Percentiles rank a stretch among this genome's conserved stretches.
These are phyloP conservation scores for Pichia kluyveri DNA, from an alignment of 805 yeast species.

Conservation along the genomic window DNA sequence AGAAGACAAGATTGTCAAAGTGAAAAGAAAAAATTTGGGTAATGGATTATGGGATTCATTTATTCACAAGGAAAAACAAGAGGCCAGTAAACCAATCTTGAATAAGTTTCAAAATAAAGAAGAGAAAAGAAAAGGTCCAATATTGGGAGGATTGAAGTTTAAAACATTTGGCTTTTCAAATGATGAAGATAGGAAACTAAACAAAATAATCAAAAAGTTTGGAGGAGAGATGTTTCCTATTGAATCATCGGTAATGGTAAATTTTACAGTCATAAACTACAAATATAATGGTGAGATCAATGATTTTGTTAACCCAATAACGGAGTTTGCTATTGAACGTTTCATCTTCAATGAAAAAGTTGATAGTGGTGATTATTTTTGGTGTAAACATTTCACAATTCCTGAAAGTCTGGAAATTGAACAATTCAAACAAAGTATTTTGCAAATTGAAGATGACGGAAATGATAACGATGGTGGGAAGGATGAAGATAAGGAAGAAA, in stretches of 20 bases:
- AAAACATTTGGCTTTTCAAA: slow-evolving; percentile 13
- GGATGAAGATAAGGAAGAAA: too few relatives aligned
- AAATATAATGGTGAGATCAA: slow-evolving; percentile 2
- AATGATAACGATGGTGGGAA: too few relatives aligned
- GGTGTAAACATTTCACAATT: slow-evolving; percentile 18
- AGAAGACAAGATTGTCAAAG: slow-evolving; percentile 18
- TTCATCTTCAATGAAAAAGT: slow-evolving; percentile 16
- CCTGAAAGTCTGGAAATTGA: neutral
- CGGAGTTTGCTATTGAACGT: slow-evolving; percentile 24
- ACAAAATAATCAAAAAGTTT: slow-evolving; percentile 18
- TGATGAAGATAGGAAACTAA: slow-evolving; percentile 13
- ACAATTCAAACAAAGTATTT: slow-evolving; percentile 1
- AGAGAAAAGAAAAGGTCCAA: neutral
- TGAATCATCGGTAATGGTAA: neutral
- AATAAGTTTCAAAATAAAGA: neutral
- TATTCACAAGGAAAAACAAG: slow-evolving; percentile 10
- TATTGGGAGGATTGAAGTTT: slow-evolving; percentile 16
- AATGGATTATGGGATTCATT: slow-evolving; percentile 18
- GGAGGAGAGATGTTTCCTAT: slow-evolving; percentile 12
- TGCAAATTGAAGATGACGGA: neutral
- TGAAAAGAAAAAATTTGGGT: slow-evolving; percentile 5
- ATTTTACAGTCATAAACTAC: slow-evolving; percentile 17
- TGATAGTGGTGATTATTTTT: slow-evolving; percentile 11
- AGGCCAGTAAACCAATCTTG: neutral
- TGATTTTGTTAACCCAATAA: slow-evolving; percentile 8